These are phyloP conservation scores for Meripilus lineatus DNA, from an alignment of 1,284 basidiomycete genomes.

Conservation along the genomic window DNA sequence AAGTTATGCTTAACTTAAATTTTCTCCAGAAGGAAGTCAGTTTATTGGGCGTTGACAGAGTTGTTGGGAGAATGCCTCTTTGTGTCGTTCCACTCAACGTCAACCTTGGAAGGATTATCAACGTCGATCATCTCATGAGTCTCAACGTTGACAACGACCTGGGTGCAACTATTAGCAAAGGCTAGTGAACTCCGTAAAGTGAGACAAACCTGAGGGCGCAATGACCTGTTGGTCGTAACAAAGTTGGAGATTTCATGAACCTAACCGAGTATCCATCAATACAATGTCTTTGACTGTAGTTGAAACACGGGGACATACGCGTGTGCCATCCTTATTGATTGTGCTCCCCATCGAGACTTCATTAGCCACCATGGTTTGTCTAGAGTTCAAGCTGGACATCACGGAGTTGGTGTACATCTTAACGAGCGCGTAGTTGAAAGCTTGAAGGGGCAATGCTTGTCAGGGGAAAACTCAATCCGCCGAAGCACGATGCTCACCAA, in stretches of 20 bases:
- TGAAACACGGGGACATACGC: neutral
- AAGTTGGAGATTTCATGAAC: slow-evolving; percentile 5
- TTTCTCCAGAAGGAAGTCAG: too few relatives aligned
- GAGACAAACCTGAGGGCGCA: neutral
- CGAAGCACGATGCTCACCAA: slow-evolving; percentile 1
- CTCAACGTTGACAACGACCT: slow-evolving; percentile 1
- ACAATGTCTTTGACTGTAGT: neutral
- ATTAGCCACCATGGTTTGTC: too few relatives aligned
- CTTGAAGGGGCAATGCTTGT: too few relatives aligned
- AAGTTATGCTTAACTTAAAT: too few relatives aligned
- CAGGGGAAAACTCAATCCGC: too few relatives aligned
- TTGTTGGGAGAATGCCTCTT: too few relatives aligned
- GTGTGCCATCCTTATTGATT: neutral
- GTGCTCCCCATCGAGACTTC: too few relatives aligned
- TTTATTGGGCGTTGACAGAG: too few relatives aligned
- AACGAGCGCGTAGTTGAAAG: slow-evolving; percentile 1
- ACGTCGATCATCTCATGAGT: slow-evolving; percentile 1
- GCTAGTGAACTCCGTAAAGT: neutral
- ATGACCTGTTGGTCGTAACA: neutral
- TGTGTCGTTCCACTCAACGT: too few relatives aligned
- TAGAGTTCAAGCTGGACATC: neutral
- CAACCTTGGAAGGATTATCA: too few relatives aligned
- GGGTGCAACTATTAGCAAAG: neutral
- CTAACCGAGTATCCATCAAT: neutral
- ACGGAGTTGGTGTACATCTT: slow-evolving; percentile 3